These are phyloP conservation scores for Conoideocrella luteorostrata DNA, from an alignment of 2,329 filamentous ascomycete species.

Conservation along the genomic window DNA sequence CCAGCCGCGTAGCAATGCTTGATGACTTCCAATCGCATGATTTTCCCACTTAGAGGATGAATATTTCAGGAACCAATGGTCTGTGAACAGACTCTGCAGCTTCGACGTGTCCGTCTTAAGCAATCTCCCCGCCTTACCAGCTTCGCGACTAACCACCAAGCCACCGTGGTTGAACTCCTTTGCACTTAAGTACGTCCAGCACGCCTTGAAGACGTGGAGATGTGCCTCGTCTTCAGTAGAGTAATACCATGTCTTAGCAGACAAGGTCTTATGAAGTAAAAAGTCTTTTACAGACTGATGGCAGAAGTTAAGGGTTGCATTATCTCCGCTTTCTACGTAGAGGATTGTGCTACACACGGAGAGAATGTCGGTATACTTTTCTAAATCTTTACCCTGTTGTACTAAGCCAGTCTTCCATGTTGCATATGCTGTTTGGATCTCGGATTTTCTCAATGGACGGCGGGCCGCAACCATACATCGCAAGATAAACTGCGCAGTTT, in stretches of 20 bases:
- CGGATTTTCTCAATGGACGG: constrained; percentile 5
- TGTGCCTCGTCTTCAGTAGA: constrained; percentile 4
- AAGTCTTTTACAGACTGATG: constrained; percentile 12
- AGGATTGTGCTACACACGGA: constrained; percentile 7
- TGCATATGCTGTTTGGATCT: constrained; percentile 6
- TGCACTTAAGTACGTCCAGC: constrained; percentile 5
- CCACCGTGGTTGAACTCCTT: not conserved
- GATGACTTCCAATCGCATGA: constrained; percentile 2
- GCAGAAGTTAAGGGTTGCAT: constrained; percentile 10
- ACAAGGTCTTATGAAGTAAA: not conserved
- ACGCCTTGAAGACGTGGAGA: constrained; percentile 6
- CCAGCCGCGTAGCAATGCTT: not conserved
- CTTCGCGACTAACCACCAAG: not conserved
- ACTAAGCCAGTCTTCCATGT: constrained; percentile 4
- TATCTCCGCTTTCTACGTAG: not conserved
- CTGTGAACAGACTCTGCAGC: not conserved
- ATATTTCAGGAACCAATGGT: constrained; percentile 1
- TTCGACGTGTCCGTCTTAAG: not conserved
- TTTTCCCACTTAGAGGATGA: not conserved
- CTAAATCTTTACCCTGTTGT: constrained; percentile 1
- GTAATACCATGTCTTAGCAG: constrained; percentile 5
- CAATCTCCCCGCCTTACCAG: too few species aligned
- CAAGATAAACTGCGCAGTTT: constrained; percentile 8
- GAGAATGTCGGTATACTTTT: constrained; percentile 7
- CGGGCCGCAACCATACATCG: constrained; percentile 6